A percentile compares a stretch with the other conserved stretches of the same genome.
Conservation (phyloP, 169 alveolate species). For the Plasmodium coatneyi region DNA sequence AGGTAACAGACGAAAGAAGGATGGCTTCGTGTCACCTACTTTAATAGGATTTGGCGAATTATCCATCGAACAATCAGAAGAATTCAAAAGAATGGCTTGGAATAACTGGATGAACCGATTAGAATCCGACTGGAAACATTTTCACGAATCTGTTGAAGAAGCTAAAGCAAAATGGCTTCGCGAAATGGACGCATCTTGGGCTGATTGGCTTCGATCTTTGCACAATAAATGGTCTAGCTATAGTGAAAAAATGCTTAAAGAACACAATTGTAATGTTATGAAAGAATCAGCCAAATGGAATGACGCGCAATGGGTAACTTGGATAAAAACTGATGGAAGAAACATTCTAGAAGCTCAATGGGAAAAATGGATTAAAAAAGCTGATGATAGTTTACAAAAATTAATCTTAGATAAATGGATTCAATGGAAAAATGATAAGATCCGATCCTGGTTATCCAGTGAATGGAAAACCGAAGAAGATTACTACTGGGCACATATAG, state of each 20-base stretch:
- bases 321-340: conserved; percentile 8
- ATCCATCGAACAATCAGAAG: not conserved
- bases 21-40: not conserved
- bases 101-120: not conserved
- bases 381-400: not conserved
- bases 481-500: conserved; percentile 13
- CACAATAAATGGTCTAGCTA: conserved; percentile 1
- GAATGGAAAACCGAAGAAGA: conserved; percentile 45
- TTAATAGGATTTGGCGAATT: not conserved
- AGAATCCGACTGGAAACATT: not conserved
- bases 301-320: conserved; percentile 6
- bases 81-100: conserved; percentile 3
- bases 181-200: not conserved
- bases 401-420: conserved; percentile 9
- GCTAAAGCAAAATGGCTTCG: not conserved
- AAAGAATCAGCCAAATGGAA: not conserved
- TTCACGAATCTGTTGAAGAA: not conserved
- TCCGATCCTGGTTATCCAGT: conserved; percentile 7
- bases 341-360: not conserved
- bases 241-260: not conserved
- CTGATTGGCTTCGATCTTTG: not conserved
- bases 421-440: conserved; percentile 20
- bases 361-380: conserved; percentile 7
- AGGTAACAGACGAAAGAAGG: not conserved
- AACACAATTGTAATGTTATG: not conserved